Conservation (phyloP, 805 yeast species). For the Wickerhamomyces canadensis region DNA sequence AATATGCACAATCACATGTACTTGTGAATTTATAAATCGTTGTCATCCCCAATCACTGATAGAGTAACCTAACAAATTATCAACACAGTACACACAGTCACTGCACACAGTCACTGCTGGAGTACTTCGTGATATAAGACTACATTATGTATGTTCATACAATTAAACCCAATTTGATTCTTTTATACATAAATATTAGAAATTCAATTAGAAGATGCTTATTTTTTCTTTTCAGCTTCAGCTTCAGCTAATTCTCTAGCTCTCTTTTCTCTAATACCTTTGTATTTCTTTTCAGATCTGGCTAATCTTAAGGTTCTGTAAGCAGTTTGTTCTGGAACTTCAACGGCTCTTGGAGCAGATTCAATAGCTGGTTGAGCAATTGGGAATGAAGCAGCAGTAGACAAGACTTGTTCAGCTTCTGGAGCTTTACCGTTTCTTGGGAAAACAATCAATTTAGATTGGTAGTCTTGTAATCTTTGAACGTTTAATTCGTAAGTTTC, state of each 20-base stretch:
- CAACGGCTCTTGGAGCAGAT: conserved; percentile 76
- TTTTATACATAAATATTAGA: conserved; percentile 2
- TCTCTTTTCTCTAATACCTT: conserved; percentile 95
- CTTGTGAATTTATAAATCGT: too few relatives aligned
- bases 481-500: conserved; percentile 95
- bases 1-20: too few relatives aligned
- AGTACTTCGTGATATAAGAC: too few relatives aligned
- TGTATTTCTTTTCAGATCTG: conserved; percentile 84
- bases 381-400: conserved; percentile 78
- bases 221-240: conserved; percentile 98
- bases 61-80: too few relatives aligned
- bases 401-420: conserved; percentile 71
- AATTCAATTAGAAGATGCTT: conserved; percentile 27
- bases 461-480: conserved; percentile 94
- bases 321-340: conserved; percentile 64
- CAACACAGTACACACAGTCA: too few relatives aligned
- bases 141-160: too few relatives aligned
- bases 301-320: conserved; percentile 92
- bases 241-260: conserved; percentile 96
- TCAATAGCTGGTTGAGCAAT: conserved; percentile 67
- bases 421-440: conserved; percentile 85
- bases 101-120: too few relatives aligned
- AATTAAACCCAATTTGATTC: conserved; percentile 1
- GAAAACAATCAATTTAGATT: conserved; percentile 91
- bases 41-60: too few relatives aligned